Evolutionary conservation across 495 filamentous ascomycete genomes (phyloP).

Genomic region (Aspergillus olivimuriae): DNA sequence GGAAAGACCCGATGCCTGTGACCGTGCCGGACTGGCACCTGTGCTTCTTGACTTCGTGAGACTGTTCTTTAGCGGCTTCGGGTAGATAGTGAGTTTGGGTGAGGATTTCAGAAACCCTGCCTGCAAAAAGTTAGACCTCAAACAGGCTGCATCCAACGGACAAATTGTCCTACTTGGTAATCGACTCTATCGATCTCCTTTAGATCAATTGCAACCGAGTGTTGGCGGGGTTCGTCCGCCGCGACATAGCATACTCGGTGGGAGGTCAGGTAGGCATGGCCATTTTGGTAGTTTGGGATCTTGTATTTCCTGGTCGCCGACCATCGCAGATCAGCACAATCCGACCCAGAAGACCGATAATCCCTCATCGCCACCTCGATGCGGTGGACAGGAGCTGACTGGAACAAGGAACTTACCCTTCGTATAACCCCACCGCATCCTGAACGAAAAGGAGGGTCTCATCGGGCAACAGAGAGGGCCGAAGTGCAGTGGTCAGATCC

Average conservation of each 20-base stretch:
- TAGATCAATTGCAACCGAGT: constrained; percentile 78
- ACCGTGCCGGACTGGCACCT: constrained; percentile 28
- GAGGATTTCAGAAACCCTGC: constrained; percentile 94
- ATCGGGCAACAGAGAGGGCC: constrained; percentile 84
- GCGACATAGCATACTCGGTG: constrained; percentile 95
- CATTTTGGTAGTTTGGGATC: constrained; percentile 88
- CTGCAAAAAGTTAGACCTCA: constrained; percentile 37
- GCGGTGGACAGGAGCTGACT: too few relatives aligned
- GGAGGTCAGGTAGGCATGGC: constrained; percentile 91
- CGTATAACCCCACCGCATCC: constrained; percentile 93
- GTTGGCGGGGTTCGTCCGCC: constrained; percentile 75
- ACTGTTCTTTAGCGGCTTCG: constrained; percentile 61
- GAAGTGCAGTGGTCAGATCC: constrained; percentile 90
- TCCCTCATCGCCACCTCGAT: too few relatives aligned
- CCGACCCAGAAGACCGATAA: too few relatives aligned
- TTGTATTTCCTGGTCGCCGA: constrained; percentile 97
- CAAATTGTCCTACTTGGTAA: constrained; percentile 59
- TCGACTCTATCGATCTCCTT: constrained; percentile 89
- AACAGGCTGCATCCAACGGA: not conserved
- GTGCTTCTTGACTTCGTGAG: constrained; percentile 26
- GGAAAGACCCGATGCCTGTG: constrained; percentile 17
- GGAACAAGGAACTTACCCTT: constrained; percentile 65
- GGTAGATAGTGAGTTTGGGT: constrained; percentile 81
- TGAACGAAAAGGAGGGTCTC: constrained; percentile 91
- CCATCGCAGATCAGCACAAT: too few relatives aligned